These are phyloP conservation scores for Rosa persica DNA, from an alignment of 306 rosid species.

Conservation along the genomic window DNA sequence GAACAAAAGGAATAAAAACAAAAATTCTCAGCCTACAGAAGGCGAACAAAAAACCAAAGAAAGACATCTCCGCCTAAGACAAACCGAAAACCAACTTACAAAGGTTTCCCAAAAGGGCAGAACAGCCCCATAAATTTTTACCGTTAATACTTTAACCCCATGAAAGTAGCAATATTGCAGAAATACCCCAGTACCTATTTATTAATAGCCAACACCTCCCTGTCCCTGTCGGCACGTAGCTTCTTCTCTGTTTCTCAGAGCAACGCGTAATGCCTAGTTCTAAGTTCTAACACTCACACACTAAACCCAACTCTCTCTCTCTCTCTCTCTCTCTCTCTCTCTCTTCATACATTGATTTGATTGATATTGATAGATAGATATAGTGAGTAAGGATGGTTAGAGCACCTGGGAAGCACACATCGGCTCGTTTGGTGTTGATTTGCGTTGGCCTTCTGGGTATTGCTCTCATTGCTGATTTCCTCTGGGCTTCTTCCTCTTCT, in stretches of 20 bases:
- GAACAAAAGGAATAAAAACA: too few relatives aligned
- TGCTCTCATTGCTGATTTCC: slow-evolving; percentile 67
- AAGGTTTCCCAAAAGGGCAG: too few relatives aligned
- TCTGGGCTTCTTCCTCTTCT: slow-evolving; percentile 69
- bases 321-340: not conserved
- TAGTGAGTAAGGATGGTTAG: slow-evolving; percentile 54
- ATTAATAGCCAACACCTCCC: too few relatives aligned
- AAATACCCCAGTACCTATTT: too few relatives aligned
- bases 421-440: slow-evolving; percentile 52
- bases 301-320: slow-evolving; percentile 9
- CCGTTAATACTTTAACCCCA: too few relatives aligned
- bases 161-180: too few relatives aligned
- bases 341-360: not conserved
- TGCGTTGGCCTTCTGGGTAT: slow-evolving; percentile 65
- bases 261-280: not conserved
- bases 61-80: too few relatives aligned
- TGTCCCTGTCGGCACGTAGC: too few relatives aligned
- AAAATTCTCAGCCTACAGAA: too few relatives aligned
- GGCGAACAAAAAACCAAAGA: too few relatives aligned
- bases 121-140: too few relatives aligned
- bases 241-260: not conserved
- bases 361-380: not conserved
- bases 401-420: slow-evolving; percentile 56
- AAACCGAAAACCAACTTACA: too few relatives aligned
- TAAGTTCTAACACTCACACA: not conserved